These are phyloP conservation scores for Diplodia scrobiculata DNA, from an alignment of 2,329 filamentous ascomycete genomes.

Conservation along the genomic window DNA sequence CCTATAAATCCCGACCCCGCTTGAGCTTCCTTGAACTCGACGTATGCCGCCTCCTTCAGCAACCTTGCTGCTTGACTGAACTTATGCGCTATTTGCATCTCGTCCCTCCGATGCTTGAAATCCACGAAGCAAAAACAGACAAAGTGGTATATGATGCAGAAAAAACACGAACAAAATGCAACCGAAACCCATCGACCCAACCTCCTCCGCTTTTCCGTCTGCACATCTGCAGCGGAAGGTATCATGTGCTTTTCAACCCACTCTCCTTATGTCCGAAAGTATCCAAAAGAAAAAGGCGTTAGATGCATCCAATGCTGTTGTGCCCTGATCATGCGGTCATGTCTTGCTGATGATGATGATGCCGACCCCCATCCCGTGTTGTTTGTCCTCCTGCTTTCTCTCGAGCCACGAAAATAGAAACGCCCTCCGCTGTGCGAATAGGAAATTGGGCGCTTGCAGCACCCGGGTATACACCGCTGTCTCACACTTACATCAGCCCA, in stretches of 20 bases:
- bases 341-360: neutral
- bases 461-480: slow-evolving; percentile 22
- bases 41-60: neutral
- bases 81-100: slow-evolving; percentile 4
- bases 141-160: slow-evolving; percentile 20
- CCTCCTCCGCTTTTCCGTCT: slow-evolving; percentile 5
- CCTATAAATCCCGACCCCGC: neutral
- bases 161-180: slow-evolving; percentile 8
- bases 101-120: neutral
- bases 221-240: slow-evolving; percentile 1
- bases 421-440: slow-evolving; percentile 3
- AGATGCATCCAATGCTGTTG: slow-evolving; percentile 10
- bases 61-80: neutral
- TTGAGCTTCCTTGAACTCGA: slow-evolving; percentile 1
- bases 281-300: slow-evolving; percentile 14
- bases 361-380: neutral
- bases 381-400: neutral
- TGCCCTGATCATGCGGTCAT: slow-evolving; percentile 21
- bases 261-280: slow-evolving; percentile 4
- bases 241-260: slow-evolving; percentile 10
- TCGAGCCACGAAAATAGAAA: neutral
- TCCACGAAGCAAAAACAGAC: neutral
- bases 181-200: slow-evolving; percentile 1
- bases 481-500: slow-evolving; percentile 65
- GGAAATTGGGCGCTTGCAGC: neutral